Conservation (phyloP, 2,329 filamentous ascomycete genomes). For the Didymella pinodella region DNA sequence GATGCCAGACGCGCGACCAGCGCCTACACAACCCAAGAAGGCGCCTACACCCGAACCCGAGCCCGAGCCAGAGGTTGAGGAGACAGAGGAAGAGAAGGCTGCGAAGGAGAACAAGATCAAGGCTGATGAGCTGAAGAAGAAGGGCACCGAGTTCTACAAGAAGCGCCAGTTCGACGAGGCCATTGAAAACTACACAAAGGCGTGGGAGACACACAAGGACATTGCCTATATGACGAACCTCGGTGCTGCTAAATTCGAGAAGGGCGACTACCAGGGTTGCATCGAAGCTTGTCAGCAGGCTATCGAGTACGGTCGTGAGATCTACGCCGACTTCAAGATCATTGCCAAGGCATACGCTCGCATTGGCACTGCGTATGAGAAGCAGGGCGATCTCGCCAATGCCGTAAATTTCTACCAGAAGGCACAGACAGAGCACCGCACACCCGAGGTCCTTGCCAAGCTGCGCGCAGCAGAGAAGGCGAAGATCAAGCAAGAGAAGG, state of each 20-base stretch:
- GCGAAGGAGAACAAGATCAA: constrained; percentile 92
- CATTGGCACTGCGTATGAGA: constrained; percentile 94
- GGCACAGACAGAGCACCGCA: constrained; percentile 95
- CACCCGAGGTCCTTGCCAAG: constrained; percentile 91
- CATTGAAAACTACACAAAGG: constrained; percentile 92
- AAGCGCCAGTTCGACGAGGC: constrained; percentile 96
- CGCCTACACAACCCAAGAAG: constrained; percentile 62
- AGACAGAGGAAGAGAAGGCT: constrained; percentile 83
- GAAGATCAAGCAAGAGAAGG: constrained; percentile 76
- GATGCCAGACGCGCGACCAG: constrained; percentile 75
- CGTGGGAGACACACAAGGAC: constrained; percentile 94
- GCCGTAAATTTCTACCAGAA: constrained; percentile 92
- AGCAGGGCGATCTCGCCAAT: constrained; percentile 77
- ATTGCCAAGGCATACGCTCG: constrained; percentile 97
- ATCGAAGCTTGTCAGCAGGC: constrained; percentile 89
- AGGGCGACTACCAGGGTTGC: constrained; percentile 88
- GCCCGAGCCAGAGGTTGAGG: constrained; percentile 77
- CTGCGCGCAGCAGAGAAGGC: constrained; percentile 88
- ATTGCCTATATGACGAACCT: constrained; percentile 98
- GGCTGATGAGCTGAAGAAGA: constrained; percentile 91
- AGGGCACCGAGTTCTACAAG: constrained; percentile 97
- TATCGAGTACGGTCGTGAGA: constrained; percentile 85
- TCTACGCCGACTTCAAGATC: constrained; percentile 96
- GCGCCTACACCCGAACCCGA: constrained; percentile 62
- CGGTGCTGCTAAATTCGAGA: constrained; percentile 92